Evolutionary conservation across 2,329 filamentous ascomycete genomes (phyloP).

Genomic region (Sclerotinia sclerotiorum): DNA sequence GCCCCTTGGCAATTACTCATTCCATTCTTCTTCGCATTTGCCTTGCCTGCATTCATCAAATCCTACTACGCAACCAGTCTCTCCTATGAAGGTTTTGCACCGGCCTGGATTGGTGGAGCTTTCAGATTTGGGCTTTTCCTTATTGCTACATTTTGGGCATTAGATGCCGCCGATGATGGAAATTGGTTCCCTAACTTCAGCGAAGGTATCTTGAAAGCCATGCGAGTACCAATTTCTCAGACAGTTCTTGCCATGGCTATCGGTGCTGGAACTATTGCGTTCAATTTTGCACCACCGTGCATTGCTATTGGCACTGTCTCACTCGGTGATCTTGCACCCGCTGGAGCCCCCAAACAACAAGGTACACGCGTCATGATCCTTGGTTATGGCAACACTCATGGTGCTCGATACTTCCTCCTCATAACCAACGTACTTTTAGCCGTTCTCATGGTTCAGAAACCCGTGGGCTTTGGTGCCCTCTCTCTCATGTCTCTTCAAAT

Average conservation of each 20-base stretch:
- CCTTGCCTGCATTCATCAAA: slow-evolving; percentile 73
- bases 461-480: slow-evolving; percentile 86
- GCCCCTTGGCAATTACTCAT: slow-evolving; percentile 85
- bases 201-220: slow-evolving; percentile 64
- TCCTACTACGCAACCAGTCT: slow-evolving; percentile 78
- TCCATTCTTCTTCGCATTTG: slow-evolving; percentile 69
- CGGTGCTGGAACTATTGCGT: slow-evolving; percentile 80
- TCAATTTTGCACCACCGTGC: slow-evolving; percentile 81
- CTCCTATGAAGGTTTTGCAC: slow-evolving; percentile 84
- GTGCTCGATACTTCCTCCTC: slow-evolving; percentile 83
- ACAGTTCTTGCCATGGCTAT: slow-evolving; percentile 76
- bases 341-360: slow-evolving; percentile 38
- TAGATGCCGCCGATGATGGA: slow-evolving; percentile 85
- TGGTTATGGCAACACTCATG: slow-evolving; percentile 91
- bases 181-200: slow-evolving; percentile 69
- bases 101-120: slow-evolving; percentile 77
- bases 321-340: slow-evolving; percentile 24
- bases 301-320: slow-evolving; percentile 64
- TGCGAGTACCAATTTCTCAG: slow-evolving; percentile 77
- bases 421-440: slow-evolving; percentile 75
- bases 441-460: slow-evolving; percentile 82
- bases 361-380: slow-evolving; percentile 70
- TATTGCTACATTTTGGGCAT: slow-evolving; percentile 78
- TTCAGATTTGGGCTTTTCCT: slow-evolving; percentile 76
- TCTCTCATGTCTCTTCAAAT: slow-evolving; percentile 85